These are phyloP conservation scores for Aspergillus sp. DNA, from an alignment of 2,329 filamentous ascomycete species.

Conservation along the genomic window DNA sequence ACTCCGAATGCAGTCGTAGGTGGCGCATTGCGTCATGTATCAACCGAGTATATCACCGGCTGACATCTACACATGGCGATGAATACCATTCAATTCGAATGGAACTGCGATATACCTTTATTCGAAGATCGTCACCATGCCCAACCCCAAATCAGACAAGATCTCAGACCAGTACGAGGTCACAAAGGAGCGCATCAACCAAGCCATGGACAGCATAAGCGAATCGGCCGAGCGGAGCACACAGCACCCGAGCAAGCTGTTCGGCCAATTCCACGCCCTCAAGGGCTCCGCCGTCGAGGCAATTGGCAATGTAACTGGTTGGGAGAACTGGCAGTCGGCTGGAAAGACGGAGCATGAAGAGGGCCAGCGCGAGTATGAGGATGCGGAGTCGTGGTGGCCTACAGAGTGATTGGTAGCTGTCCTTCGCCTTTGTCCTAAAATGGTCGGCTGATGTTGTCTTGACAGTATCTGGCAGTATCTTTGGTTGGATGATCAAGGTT, in stretches of 20 bases:
- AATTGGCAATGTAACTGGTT: not conserved
- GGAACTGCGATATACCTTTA: too few species aligned
- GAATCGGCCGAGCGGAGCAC: not conserved
- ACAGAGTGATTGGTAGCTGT: not conserved
- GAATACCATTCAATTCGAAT: not conserved
- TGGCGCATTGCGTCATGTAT: not conserved
- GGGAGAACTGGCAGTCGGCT: not conserved
- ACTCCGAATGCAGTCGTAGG: not conserved
- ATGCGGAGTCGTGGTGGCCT: not conserved
- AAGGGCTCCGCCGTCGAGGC: not conserved
- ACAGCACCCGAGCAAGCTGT: not conserved
- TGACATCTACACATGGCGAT: too few species aligned
- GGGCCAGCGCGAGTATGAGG: slow-evolving; percentile 1
- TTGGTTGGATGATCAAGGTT: too few species aligned
- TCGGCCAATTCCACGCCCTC: not conserved
- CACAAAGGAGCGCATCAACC: not conserved
- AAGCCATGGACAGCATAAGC: not conserved
- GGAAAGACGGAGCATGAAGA: not conserved
- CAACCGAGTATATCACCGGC: not conserved
- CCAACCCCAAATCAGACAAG: not conserved
- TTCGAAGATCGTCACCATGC: too few species aligned
- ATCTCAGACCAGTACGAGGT: not conserved
- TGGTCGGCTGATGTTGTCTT: too few species aligned
- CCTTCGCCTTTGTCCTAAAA: too few species aligned
- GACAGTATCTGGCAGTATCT: too few species aligned